Evolutionary conservation across 2,329 filamentous ascomycete genomes (phyloP), one percentile per base, ranked within the genome.

Genomic region (Penicillium crustosum): DNA sequence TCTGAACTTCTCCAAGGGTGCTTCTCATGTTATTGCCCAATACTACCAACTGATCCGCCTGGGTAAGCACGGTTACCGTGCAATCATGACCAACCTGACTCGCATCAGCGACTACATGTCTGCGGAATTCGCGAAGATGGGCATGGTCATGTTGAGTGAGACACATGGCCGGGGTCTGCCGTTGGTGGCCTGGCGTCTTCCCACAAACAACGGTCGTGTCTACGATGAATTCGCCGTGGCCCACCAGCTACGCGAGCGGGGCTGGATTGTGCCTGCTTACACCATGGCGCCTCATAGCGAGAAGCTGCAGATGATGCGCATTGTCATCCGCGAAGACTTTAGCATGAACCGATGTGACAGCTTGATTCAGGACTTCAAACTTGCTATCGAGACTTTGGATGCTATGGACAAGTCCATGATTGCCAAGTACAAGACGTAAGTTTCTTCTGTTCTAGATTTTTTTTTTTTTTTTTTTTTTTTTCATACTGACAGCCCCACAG

Each of bases 41-140:
- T 97, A 97, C 80, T 97, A 97, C 80, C 93, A 97, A 78, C 84
- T 97, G 71, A 96, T 97, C 73, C 90, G 93, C 31, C 86, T 97
- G 4, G 93, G 93, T 60, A 96, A 95, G 83, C 87, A 88, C 62
- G 93, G 93, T 49, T 97, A 96, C 82, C 86, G 89, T 55, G 83
- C 88, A 69, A 96, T 97, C 80, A 97, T 97, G 93, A 83, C 86
- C 69, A 97, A 97, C 79, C 82, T 97, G 61, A 97, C 91, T 25
- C 86, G 89, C 53, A 96, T 89, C 0, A 88, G 93, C 25, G 91
- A 97, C 77, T 96, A 96, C 75, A 86, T 97, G 13, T 84, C 89
- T 47, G 82, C 84, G 2, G 83, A 87, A 29, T 85, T 97, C 15
- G 80, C 89, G 72, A 79, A 84, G 9, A 79, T 94, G 48, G 91